Evolutionary conservation across 2,329 filamentous ascomycete genomes (phyloP), one percentile per base, ranked within the genome.

Genomic region (Trichoderma simmonsii): DNA sequence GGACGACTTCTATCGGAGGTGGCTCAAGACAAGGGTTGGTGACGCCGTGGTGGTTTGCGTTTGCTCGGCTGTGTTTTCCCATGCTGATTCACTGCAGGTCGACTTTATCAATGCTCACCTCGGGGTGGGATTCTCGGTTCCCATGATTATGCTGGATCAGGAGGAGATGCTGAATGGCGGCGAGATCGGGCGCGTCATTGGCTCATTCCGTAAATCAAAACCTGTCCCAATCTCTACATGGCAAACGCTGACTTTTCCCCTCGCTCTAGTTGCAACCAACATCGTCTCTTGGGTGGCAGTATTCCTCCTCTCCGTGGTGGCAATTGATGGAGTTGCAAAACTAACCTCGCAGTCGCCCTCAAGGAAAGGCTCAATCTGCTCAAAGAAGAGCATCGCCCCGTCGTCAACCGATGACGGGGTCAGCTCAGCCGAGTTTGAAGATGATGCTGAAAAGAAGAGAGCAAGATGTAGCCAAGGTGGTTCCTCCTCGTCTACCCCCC

Each of bases 81-180:
- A 30, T 51, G 21, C 28, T 32, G 6, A 24, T 51, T 62, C 61
- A 59, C 26, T 48, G 1, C 64, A 87, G 85, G 80, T 86, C 26
- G 82, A 87, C 62, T 81, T 87, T 11, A 81, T 87, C 68, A 88
- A 88, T 73, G 77, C 81, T 3, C 84, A 88, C 75, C 82, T 88
- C 74, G 85, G 86, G 0, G 76, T 87, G 6, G 86, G 84, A 3
- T 88, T 88, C 74, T 83, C 84, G 0, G 81, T 87, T 3, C 86
- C 86, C 0, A 81, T 88, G 3, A 78, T 86, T 2, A 84, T 84
- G 79, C 81, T 87, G 15, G 81, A 82, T 51, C 75, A 79, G n/a
- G 75, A 77, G 3, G 73, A 81, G 7, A 74, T 81, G 12, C 73
- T 83, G 8, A 76, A 78, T 21, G 75, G 77, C 21, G 73, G 71